Percentiles rank a stretch among this genome's conserved stretches.
Evolutionary conservation across 257 asterid species (phyloP).

Genomic region (Primulina huaijiensis): DNA sequence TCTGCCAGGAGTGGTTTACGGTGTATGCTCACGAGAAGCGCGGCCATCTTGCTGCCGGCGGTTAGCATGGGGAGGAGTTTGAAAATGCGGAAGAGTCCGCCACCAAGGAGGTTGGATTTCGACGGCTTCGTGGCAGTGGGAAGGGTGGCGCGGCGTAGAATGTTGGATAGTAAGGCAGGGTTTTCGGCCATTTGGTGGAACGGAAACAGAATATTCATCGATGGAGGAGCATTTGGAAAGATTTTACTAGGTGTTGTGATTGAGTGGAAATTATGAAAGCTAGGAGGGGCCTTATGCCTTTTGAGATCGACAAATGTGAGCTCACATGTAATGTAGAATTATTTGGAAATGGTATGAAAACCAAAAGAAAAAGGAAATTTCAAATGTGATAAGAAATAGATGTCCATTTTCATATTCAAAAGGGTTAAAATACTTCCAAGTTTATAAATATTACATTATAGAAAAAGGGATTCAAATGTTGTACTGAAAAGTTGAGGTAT

Average conservation of each 20-base stretch:
- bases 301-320: background rate
- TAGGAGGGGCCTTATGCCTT: too few relatives aligned
- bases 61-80: slow-evolving; percentile 91
- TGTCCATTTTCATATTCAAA: too few relatives aligned
- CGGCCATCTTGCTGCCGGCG: slow-evolving; percentile 90
- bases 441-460: too few relatives aligned
- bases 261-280: background rate
- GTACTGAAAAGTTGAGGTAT: too few relatives aligned
- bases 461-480: too few relatives aligned
- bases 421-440: too few relatives aligned
- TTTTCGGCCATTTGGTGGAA: slow-evolving; percentile 55
- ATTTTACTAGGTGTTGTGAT: background rate
- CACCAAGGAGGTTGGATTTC: slow-evolving; percentile 28
- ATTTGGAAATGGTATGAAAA: too few relatives aligned
- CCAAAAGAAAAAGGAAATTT: too few relatives aligned
- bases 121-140: slow-evolving; percentile 32
- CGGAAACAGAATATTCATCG: slow-evolving; percentile 41
- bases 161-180: slow-evolving; percentile 48
- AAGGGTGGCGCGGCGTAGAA: slow-evolving; percentile 37
- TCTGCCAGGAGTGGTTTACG: slow-evolving; percentile 61
- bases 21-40: slow-evolving; percentile 64
- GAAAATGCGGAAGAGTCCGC: slow-evolving; percentile 75
- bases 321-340: too few relatives aligned
- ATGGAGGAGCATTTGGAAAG: slow-evolving; percentile 22
- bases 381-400: too few relatives aligned